Percentiles rank a stretch among this genome's conserved stretches.
These are phyloP conservation scores for Metrosideros polymorpha DNA, from an alignment of 441 rosid species.

Conservation along the genomic window DNA sequence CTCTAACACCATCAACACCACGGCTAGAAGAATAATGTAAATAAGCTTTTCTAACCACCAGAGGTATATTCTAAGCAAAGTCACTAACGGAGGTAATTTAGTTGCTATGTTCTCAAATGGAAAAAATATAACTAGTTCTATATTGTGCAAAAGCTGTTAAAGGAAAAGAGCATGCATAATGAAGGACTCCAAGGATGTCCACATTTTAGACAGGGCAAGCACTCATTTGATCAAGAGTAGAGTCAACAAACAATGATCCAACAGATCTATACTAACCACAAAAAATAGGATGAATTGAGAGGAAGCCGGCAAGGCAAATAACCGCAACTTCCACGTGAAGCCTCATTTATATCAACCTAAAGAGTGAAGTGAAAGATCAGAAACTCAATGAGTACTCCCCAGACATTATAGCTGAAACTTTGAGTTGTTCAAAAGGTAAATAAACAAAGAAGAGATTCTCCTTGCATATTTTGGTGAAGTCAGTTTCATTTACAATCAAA, in stretches of 20 bases:
- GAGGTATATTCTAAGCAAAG: background rate
- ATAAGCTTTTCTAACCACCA: background rate
- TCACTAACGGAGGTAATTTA: background rate
- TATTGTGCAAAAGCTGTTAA: background rate
- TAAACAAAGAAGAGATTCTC: background rate
- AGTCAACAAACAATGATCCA: background rate
- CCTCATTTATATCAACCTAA: constrained; percentile 43
- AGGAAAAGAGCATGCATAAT: background rate
- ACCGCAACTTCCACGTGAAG: constrained; percentile 28
- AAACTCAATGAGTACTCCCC: background rate
- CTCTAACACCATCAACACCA: background rate
- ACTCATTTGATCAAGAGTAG: background rate
- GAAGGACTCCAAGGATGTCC: background rate
- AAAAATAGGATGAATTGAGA: constrained; percentile 42
- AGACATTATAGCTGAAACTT: background rate
- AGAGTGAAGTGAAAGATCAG: constrained; percentile 1
- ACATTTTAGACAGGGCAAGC: background rate
- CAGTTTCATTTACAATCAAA: background rate
- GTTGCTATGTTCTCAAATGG: background rate
- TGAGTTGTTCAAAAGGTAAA: background rate
- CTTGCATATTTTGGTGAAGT: background rate
- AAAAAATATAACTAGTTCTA: background rate
- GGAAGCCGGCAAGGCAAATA: constrained; percentile 30
- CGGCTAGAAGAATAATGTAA: background rate
- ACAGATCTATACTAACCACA: constrained; percentile 45